Conservation (phyloP, 2,329 filamentous ascomycete species). For the Cryoendolithus antarcticus region DNA sequence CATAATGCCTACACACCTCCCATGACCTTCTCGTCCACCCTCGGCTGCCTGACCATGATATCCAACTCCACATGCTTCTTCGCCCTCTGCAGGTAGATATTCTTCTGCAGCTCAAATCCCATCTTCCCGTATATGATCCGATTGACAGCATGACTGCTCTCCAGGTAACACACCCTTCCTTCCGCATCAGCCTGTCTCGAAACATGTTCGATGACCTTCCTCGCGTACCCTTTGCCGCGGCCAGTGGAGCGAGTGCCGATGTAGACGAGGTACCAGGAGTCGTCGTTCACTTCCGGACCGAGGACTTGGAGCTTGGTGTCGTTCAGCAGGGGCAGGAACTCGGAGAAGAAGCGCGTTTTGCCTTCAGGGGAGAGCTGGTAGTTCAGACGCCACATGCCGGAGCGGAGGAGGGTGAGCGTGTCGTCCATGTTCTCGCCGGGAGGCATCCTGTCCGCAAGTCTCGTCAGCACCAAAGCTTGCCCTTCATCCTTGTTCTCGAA, state of each 20-base stretch:
- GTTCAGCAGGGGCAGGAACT: constrained; percentile 64
- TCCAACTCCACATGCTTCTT: constrained; percentile 52
- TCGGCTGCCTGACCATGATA: constrained; percentile 71
- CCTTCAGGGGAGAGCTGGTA: constrained; percentile 64
- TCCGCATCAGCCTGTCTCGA: constrained; percentile 56
- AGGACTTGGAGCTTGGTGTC: constrained; percentile 58
- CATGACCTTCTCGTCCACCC: not conserved
- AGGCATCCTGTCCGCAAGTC: constrained; percentile 47
- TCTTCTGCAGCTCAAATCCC: constrained; percentile 55
- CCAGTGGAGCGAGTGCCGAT: constrained; percentile 62
- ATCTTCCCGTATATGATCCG: constrained; percentile 61
- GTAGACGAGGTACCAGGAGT: constrained; percentile 74
- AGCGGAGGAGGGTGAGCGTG: constrained; percentile 58
- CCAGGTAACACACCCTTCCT: constrained; percentile 59
- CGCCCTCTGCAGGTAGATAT: constrained; percentile 50
- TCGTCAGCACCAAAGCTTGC: not conserved
- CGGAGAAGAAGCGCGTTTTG: constrained; percentile 59
- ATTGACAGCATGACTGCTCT: constrained; percentile 60
- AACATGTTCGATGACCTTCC: constrained; percentile 59
- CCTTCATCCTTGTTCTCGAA: not conserved
- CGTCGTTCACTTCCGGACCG: constrained; percentile 44
- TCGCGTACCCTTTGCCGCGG: constrained; percentile 60
- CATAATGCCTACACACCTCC: too few species aligned
- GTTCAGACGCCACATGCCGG: constrained; percentile 64
- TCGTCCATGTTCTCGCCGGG: constrained; percentile 63